phyloP scores from a whole-genome alignment of 176 grass and related monocot genomes.

The Aegilops bicornis region DNA sequence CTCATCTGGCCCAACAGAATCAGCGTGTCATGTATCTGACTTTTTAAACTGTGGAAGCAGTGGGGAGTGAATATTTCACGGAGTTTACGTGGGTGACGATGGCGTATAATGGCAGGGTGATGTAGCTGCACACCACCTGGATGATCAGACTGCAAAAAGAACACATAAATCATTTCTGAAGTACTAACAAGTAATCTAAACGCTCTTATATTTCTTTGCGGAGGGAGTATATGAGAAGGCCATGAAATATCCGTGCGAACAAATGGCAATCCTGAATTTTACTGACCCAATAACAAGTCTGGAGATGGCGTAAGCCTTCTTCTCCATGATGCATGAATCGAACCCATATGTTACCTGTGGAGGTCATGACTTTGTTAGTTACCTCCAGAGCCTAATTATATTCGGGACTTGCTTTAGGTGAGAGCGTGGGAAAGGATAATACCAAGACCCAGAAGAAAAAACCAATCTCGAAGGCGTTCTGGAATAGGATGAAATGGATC shows the following conservation, averaged over 20 bases:
- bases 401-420: too few relatives aligned
- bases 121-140: slow-evolving; percentile 81
- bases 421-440: slow-evolving; percentile 10
- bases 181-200: too few relatives aligned
- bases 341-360: slow-evolving; percentile 70
- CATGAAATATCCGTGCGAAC: not conserved
- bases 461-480: slow-evolving; percentile 91
- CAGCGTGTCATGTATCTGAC: not conserved
- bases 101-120: slow-evolving; percentile 75
- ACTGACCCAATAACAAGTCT: slow-evolving; percentile 71
- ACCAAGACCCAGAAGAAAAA: slow-evolving; percentile 89
- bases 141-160: slow-evolving; percentile 50
- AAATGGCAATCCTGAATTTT: slow-evolving; percentile 1
- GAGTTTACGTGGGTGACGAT: slow-evolving; percentile 70
- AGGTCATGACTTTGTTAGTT: not conserved
- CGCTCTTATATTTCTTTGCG: too few relatives aligned
- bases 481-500: slow-evolving; percentile 97
- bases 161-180: not conserved
- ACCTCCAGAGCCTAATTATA: not conserved
- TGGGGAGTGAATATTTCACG: not conserved
- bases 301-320: slow-evolving; percentile 54
- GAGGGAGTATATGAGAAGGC: not conserved
- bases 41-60: not conserved
- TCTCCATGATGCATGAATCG: slow-evolving; percentile 79
- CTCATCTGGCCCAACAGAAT: slow-evolving; percentile 50